Percentiles rank a stretch among this genome's conserved stretches.
phyloP scores from a whole-genome alignment of 139 green algal species.

The Yamagishiella unicocca region DNA sequence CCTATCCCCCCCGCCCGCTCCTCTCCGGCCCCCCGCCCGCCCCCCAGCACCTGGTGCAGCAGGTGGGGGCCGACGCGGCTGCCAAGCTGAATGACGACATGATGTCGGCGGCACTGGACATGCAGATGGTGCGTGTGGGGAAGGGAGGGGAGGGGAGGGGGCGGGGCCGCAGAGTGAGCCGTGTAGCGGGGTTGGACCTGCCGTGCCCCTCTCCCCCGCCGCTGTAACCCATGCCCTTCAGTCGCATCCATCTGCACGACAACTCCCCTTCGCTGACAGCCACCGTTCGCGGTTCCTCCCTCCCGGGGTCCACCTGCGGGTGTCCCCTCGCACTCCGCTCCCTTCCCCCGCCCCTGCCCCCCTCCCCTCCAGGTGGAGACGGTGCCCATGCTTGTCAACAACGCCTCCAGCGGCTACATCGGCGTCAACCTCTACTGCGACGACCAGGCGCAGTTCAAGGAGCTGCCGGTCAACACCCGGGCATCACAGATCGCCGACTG shows the following conservation, averaged over 20 bases:
- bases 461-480: slow-evolving; percentile 77
- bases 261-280: too few relatives aligned
- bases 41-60: slow-evolving; percentile 42
- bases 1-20: background rate
- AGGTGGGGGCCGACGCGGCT: slow-evolving; percentile 51
- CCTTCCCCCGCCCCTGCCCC: background rate
- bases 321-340: background rate
- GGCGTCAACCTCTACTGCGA: slow-evolving; percentile 93
- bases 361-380: slow-evolving; percentile 78
- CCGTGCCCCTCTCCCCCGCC: too few relatives aligned
- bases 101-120: slow-evolving; percentile 52
- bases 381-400: slow-evolving; percentile 83
- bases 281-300: background rate
- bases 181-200: too few relatives aligned
- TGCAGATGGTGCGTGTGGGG: slow-evolving; percentile 64
- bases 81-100: slow-evolving; percentile 46
- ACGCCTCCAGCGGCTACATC: slow-evolving; percentile 66
- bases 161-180: too few relatives aligned
- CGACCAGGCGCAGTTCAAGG: slow-evolving; percentile 78
- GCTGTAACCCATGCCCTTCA: too few relatives aligned
- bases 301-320: too few relatives aligned
- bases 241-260: too few relatives aligned
- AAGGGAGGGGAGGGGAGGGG: background rate
- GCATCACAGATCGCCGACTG: slow-evolving; percentile 78
- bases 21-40: background rate